These are phyloP conservation scores for Fusarium phyllophilum DNA, from an alignment of 2,329 filamentous ascomycete species.

Conservation along the genomic window DNA sequence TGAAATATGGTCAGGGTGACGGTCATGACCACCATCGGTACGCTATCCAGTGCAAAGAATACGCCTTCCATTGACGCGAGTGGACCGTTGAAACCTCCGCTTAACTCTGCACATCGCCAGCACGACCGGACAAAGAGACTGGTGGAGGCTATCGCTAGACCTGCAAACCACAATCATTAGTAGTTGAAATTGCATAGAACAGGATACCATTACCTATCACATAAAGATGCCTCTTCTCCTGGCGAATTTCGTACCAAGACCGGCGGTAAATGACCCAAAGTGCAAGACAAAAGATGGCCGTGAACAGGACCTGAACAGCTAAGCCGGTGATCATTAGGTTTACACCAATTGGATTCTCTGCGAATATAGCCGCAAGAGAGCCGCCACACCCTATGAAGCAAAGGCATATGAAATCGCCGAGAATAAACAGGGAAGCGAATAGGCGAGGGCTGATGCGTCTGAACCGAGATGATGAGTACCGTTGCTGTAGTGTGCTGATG, in stretches of 20 bases:
- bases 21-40: background rate
- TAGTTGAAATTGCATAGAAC: no score
- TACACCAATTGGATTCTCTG: background rate
- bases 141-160: background rate
- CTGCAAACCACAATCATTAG: background rate
- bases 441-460: background rate
- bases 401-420: background rate
- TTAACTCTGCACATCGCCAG: background rate
- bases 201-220: background rate
- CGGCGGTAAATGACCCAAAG: background rate
- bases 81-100: background rate
- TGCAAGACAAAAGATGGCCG: background rate
- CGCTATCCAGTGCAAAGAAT: background rate
- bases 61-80: background rate
- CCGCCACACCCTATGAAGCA: background rate
- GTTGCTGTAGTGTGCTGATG: background rate
- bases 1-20: background rate
- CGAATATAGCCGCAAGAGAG: background rate
- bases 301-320: background rate
- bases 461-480: background rate
- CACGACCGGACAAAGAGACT: background rate
- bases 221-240: background rate
- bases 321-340: background rate
- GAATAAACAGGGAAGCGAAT: background rate
- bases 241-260: background rate